These are phyloP conservation scores for Tetraselmis chui DNA, from an alignment of 139 green algal genomes.

Conservation along the genomic window DNA sequence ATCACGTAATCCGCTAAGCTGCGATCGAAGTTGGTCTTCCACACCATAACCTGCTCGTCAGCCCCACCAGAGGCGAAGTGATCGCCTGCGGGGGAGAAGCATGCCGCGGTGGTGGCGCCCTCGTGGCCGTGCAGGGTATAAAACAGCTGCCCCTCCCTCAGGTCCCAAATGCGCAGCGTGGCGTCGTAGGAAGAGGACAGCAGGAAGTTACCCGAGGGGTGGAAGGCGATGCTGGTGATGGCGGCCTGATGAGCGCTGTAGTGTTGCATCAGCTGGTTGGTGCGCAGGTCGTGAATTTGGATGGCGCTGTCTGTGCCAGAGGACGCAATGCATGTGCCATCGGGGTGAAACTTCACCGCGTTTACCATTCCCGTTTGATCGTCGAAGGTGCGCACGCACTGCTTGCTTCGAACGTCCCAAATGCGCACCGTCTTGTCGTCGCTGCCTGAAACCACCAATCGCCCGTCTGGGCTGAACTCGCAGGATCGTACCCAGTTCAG, in stretches of 20 bases:
- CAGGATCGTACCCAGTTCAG: constrained; percentile 81
- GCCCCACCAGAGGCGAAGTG: constrained; percentile 74
- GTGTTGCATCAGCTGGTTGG: constrained; percentile 69
- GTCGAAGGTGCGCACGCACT: constrained; percentile 56
- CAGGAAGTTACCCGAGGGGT: constrained; percentile 77
- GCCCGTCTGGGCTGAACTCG: constrained; percentile 63
- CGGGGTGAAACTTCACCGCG: constrained; percentile 69
- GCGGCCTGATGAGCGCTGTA: constrained; percentile 58
- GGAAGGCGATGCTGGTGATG: constrained; percentile 66
- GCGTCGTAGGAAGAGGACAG: constrained; percentile 65
- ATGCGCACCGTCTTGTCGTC: constrained; percentile 75
- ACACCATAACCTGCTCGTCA: constrained; percentile 85
- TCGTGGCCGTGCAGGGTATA: constrained; percentile 89
- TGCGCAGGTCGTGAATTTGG: constrained; percentile 55
- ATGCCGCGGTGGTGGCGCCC: constrained; percentile 51
- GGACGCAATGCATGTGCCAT: constrained; percentile 73
- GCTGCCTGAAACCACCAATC: constrained; percentile 64
- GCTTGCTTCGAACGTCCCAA: constrained; percentile 70
- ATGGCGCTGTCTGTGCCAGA: constrained; percentile 57
- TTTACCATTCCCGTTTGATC: constrained; percentile 47
- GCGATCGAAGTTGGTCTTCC: constrained; percentile 86
- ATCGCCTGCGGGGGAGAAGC: constrained; percentile 69
- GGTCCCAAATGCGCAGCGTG: constrained; percentile 76
- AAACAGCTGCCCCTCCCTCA: constrained; percentile 79
- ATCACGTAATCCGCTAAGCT: constrained; percentile 50